phyloP scores from a whole-genome alignment of 495 filamentous ascomycete species.

The Penicillium fimorum region DNA sequence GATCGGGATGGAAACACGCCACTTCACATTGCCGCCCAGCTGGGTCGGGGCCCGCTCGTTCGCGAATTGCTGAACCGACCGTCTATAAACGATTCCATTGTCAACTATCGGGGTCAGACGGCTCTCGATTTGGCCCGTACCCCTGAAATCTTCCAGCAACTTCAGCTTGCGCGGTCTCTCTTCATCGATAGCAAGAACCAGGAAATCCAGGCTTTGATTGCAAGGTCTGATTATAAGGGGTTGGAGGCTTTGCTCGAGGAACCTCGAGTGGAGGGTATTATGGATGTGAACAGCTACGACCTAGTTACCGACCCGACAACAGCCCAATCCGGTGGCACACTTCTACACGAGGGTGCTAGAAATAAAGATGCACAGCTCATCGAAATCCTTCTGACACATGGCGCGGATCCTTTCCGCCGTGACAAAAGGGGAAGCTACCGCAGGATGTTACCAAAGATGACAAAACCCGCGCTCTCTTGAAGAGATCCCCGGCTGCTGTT shows the following conservation, averaged over 20 bases:
- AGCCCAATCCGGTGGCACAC: constrained; percentile 73
- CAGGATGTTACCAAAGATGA: constrained; percentile 99
- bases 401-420: constrained; percentile 93
- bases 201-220: constrained; percentile 75
- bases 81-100: constrained; percentile 81
- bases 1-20: constrained; percentile 94
- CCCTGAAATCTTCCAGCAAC: constrained; percentile 91
- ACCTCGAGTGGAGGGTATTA: constrained; percentile 72
- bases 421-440: constrained; percentile 94
- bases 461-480: constrained; percentile 77
- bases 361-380: constrained; percentile 81
- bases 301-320: constrained; percentile 78
- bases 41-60: constrained; percentile 77
- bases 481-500: constrained; percentile 89
- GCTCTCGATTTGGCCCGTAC: constrained; percentile 86
- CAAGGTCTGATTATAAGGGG: constrained; percentile 67
- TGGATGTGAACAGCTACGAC: constrained; percentile 90
- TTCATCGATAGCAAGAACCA: constrained; percentile 84
- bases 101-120: constrained; percentile 85
- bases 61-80: constrained; percentile 74
- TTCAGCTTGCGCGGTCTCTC: constrained; percentile 86
- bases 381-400: constrained; percentile 85
- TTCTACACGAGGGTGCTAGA: constrained; percentile 90
- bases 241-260: constrained; percentile 80
- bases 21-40: constrained; percentile 80